A percentile compares a stretch with the other conserved stretches of the same genome.
Evolutionary conservation across 2,329 filamentous ascomycete genomes (phyloP).

Genomic region (Dactylellina haptotyla): DNA sequence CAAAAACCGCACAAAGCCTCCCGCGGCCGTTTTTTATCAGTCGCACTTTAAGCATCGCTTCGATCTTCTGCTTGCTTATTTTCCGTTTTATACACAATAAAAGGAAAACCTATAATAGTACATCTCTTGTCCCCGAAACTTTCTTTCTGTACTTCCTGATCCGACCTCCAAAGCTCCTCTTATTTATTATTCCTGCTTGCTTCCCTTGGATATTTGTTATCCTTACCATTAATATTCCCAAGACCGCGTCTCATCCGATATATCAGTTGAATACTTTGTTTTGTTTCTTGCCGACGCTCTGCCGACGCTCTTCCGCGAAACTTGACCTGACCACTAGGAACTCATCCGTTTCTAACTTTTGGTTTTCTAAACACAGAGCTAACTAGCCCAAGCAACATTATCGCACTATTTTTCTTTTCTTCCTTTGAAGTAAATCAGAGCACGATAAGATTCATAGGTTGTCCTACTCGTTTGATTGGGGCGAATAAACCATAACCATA

Average conservation of each 20-base stretch:
- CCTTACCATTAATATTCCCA: slow-evolving; percentile 43
- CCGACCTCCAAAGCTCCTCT: slow-evolving; percentile 42
- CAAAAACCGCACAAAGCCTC: slow-evolving; percentile 54
- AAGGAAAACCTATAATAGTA: slow-evolving; percentile 54
- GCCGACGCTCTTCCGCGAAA: background rate
- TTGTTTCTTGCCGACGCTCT: slow-evolving; percentile 29
- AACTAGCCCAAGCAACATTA: slow-evolving; percentile 6
- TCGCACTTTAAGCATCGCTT: slow-evolving; percentile 54
- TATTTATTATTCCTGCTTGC: slow-evolving; percentile 36
- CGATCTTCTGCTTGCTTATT: slow-evolving; percentile 54
- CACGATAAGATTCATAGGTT: slow-evolving; percentile 7
- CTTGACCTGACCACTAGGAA: background rate
- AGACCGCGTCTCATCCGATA: slow-evolving; percentile 45
- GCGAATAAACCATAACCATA: background rate
- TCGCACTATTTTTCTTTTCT: background rate
- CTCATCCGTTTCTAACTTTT: slow-evolving; percentile 1
- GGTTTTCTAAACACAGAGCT: slow-evolving; percentile 7
- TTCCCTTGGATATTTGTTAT: slow-evolving; percentile 30
- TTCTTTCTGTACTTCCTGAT: slow-evolving; percentile 52
- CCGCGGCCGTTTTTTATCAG: slow-evolving; percentile 55
- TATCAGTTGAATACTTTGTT: slow-evolving; percentile 32
- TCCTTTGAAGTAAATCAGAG: background rate
- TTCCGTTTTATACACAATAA: slow-evolving; percentile 50
- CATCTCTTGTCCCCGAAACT: slow-evolving; percentile 52
- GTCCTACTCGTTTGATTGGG: slow-evolving; percentile 9